Conservation (phyloP, 345 rosid genomes). For the Passiflora organensis region DNA sequence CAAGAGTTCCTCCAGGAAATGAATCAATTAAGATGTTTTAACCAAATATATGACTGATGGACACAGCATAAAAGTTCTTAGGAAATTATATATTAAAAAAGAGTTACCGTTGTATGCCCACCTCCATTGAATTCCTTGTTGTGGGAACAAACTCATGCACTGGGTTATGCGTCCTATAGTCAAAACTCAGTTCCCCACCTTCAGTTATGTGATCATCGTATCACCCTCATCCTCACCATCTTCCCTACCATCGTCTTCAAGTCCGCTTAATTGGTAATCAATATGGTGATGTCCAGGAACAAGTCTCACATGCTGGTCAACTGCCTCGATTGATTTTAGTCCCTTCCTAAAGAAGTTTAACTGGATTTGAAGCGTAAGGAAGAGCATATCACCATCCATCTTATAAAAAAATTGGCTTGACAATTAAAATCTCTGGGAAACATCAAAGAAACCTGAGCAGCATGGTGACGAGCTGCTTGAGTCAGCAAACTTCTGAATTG, state of each 20-base stretch:
- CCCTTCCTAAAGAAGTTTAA: constrained; percentile 78
- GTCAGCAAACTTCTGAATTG: constrained; percentile 88
- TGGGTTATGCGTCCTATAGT: constrained; percentile 50
- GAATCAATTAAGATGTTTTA: no score
- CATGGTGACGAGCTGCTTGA: constrained; percentile 92
- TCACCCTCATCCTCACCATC: constrained; percentile 47
- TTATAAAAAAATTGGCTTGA: constrained; percentile 2
- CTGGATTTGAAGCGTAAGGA: constrained; percentile 39
- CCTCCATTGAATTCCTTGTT: constrained; percentile 64
- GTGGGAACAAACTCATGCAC: constrained; percentile 43
- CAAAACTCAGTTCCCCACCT: constrained; percentile 79
- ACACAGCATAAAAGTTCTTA: background rate
- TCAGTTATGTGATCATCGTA: constrained; percentile 33
- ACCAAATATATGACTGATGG: background rate
- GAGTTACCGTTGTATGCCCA: constrained; percentile 22
- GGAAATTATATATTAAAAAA: background rate
- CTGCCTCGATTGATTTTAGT: constrained; percentile 74
- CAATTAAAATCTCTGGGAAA: constrained; percentile 4
- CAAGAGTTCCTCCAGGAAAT: no score
- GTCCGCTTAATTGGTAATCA: constrained; percentile 68
- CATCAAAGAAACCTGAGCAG: constrained; percentile 74
- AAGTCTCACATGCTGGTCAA: constrained; percentile 58
- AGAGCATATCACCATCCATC: constrained; percentile 10
- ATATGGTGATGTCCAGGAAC: constrained; percentile 75
- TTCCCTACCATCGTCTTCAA: constrained; percentile 62